Conservation (phyloP, 202 grass and related monocot species). For the Bolboschoenoplectus hybrid region DNA sequence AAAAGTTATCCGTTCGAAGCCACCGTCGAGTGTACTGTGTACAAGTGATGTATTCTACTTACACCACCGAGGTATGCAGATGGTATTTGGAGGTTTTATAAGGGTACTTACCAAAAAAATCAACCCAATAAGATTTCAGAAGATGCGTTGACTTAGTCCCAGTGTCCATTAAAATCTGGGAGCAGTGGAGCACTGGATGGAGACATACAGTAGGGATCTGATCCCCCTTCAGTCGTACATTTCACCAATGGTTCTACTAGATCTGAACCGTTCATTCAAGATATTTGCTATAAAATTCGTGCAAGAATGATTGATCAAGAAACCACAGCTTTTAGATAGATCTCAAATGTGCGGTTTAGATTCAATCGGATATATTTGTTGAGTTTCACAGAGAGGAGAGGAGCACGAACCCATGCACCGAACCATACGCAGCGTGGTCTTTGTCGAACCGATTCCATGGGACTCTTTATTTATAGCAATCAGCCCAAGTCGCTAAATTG, state of each 20-base stretch:
- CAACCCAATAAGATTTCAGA: neutral
- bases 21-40: no score
- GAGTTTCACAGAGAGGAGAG: neutral
- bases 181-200: neutral
- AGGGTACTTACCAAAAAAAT: neutral
- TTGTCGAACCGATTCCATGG: constrained; percentile 33
- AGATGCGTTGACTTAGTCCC: neutral
- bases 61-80: neutral
- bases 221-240: neutral
- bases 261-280: neutral
- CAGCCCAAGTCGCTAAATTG: constrained; percentile 1
- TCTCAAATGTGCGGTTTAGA: neutral
- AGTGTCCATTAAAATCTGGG: neutral
- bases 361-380: neutral
- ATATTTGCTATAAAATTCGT: neutral
- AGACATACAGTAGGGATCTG: neutral
- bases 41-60: neutral
- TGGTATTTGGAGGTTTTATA: neutral
- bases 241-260: neutral
- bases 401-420: neutral
- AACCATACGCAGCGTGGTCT: neutral
- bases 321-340: neutral
- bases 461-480: constrained; percentile 1
- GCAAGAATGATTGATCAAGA: neutral
- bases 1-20: no score